Conservation (phyloP, 495 filamentous ascomycete genomes). For the Tetracladium marchalianum region DNA sequence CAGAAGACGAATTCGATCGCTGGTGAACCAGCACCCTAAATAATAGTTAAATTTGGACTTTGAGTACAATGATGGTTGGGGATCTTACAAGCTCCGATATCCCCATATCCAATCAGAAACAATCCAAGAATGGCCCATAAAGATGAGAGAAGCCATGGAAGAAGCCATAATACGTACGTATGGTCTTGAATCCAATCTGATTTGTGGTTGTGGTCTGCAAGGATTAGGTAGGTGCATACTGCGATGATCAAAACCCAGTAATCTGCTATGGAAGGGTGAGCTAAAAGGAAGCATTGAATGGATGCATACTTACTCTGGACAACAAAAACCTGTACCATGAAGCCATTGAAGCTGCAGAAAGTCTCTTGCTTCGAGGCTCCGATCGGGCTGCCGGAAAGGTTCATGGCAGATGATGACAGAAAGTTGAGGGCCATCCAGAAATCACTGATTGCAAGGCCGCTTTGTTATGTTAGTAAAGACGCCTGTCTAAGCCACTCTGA, state of each 20-base stretch:
- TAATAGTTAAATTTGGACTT: not conserved
- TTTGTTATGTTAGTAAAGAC: not conserved
- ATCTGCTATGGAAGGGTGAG: too few relatives aligned
- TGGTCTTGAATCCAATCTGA: constrained; percentile 30
- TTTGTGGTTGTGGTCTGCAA: constrained; percentile 28
- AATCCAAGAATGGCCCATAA: constrained; percentile 28
- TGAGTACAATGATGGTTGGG: too few relatives aligned
- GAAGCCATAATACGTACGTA: constrained; percentile 21
- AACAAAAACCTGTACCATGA: constrained; percentile 34
- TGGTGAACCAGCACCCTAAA: constrained; percentile 36
- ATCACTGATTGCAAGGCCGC: constrained; percentile 32
- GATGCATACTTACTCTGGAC: constrained; percentile 30
- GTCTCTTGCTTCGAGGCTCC: constrained; percentile 20
- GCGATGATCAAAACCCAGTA: constrained; percentile 37
- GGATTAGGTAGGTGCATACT: constrained; percentile 30
- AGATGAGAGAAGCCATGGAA: constrained; percentile 29
- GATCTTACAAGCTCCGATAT: constrained; percentile 32
- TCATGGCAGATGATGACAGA: constrained; percentile 27
- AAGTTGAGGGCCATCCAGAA: constrained; percentile 34
- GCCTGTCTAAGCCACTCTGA: too few relatives aligned
- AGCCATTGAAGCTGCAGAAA: constrained; percentile 36
- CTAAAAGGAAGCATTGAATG: too few relatives aligned
- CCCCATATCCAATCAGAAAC: constrained; percentile 27
- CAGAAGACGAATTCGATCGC: constrained; percentile 25
- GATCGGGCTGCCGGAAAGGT: constrained; percentile 25